Conservation (phyloP, 208 protist genomes). For the Acanthamoeba royreba region DNA sequence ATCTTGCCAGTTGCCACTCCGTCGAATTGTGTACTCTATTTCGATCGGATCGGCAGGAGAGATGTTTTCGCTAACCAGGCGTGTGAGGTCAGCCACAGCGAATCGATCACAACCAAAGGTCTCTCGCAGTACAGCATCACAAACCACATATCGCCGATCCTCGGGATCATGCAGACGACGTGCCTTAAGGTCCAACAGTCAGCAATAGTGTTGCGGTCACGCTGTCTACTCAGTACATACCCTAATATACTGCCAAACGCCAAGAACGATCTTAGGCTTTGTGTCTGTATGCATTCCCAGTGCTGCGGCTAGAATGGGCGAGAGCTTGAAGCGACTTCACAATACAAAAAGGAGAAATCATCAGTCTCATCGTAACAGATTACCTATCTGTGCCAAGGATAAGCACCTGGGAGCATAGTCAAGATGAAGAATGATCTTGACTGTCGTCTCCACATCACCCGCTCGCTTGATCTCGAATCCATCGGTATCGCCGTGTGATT, state of each 20-base stretch:
- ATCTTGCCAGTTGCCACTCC: neutral
- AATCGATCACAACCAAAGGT: neutral
- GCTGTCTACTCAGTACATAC: neutral
- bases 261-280: neutral
- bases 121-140: neutral
- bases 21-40: neutral
- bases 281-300: conserved; percentile 16
- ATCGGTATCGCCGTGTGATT: conserved; percentile 4
- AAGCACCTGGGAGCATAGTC: neutral
- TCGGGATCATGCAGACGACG: conserved; percentile 6
- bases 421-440: conserved; percentile 28
- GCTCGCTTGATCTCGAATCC: conserved; percentile 31
- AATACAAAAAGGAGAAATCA: neutral
- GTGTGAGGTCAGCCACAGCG: neutral
- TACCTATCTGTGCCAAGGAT: neutral
- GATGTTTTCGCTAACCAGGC: neutral
- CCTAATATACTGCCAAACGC: conserved; percentile 16
- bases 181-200: neutral
- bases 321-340: neutral
- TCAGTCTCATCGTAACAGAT: neutral
- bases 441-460: neutral
- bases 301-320: neutral
- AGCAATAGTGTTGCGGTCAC: neutral
- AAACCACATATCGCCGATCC: neutral
- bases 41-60: conserved; percentile 6